Evolutionary conservation across 108 stramenopile genomes (phyloP), one percentile per base, ranked within the genome.

Genomic region (Pseudonitzschia delicatissima): DNA sequence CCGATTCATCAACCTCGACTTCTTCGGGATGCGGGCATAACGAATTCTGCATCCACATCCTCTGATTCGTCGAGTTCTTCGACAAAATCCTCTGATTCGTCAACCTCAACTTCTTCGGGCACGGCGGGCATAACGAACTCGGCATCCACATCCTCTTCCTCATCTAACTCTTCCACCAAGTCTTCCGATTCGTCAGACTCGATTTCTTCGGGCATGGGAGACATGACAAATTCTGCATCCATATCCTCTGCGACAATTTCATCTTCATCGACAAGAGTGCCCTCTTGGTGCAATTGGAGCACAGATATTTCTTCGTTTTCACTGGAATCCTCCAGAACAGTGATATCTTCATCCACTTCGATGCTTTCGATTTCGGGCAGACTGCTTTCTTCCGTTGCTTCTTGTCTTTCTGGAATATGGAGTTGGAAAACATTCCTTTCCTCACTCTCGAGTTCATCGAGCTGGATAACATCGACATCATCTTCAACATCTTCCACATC

Each of bases 351-450:
- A n/a, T n/a, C n/a, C n/a, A n/a, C n/a, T n/a, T n/a, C n/a, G n/a
- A n/a, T n/a, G 47, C 47, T 48, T 17, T 18, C 7, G 17, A 17
- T 21, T 48, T 48, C 37, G 47, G 3, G 9, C 23, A 23, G 23
- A 21, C 23, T 48, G n/a, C n/a, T 23, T 6, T 21, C 1, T 21
- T 48, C 13, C 3, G 29, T 17, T 13, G 31, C 31, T 3, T 33
- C 53, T 15, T 55, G 12, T 11, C 11, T 33, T 34, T 55, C 53
- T 15, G 17, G 31, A 55, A 27, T 17, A 17, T 55, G 53, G 31
- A 55, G 53, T 55, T 55, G 53, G 2, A 55, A 18, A 32, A 55
- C 32, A 55, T 55, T 55, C 27, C 53, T 55, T 55, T 33, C 31
- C 27, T n/a, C 47, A 2, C 11, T 55, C 5, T 1, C 17, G 2